A percentile compares a stretch with the other conserved stretches of the same genome.
Conservation (phyloP, 768 basidiomycete species). For the Boletus reticuloceps region DNA sequence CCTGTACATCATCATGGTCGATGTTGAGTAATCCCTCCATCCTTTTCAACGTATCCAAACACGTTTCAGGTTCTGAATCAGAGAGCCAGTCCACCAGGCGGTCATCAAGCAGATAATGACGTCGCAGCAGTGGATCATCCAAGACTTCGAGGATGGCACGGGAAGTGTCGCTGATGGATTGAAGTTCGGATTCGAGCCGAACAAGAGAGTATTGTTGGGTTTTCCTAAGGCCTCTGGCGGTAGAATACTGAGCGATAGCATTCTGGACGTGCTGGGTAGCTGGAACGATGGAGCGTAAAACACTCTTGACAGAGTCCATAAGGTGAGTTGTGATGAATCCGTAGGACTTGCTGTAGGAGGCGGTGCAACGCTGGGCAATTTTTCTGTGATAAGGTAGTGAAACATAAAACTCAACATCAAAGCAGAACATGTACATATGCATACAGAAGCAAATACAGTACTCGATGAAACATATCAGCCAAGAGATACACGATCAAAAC, state of each 20-base stretch:
- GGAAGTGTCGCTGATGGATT: conserved; percentile 3
- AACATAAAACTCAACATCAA: too few species aligned
- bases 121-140: background rate
- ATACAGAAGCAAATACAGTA: too few species aligned
- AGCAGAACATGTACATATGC: too few species aligned
- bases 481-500: background rate
- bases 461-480: too few species aligned
- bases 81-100: conserved; percentile 7
- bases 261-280: background rate
- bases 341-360: too few species aligned
- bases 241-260: background rate
- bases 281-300: background rate
- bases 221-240: background rate
- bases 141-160: conserved; percentile 3
- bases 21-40: background rate
- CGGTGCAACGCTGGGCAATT: too few species aligned
- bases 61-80: background rate
- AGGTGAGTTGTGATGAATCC: background rate
- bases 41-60: background rate
- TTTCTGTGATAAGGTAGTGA: too few species aligned
- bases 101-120: conserved; percentile 2
- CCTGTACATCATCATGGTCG: background rate
- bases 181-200: conserved; percentile 1
- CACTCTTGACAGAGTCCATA: conserved; percentile 7
- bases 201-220: conserved; percentile 6